phyloP scores from a whole-genome alignment of 1,139 yeast genomes.

The Magnusiomyces tetraspermus region DNA sequence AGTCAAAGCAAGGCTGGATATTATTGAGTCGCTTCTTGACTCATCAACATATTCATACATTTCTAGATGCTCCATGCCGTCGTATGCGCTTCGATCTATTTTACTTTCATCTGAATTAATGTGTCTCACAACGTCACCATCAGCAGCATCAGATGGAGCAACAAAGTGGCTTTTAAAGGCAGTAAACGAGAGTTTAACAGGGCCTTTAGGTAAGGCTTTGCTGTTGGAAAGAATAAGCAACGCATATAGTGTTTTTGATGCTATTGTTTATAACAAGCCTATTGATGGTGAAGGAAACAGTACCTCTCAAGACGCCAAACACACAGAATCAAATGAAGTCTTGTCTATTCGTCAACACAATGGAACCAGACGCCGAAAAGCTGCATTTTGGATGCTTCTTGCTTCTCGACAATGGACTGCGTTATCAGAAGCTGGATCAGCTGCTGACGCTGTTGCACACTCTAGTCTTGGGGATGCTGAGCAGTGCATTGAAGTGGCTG shows the following conservation, averaged over 20 bases:
- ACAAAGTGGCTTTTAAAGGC: slow-evolving; percentile 33
- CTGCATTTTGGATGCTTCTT: slow-evolving; percentile 68
- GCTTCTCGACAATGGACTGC: slow-evolving; percentile 63
- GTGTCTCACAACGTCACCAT: slow-evolving; percentile 24
- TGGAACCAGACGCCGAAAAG: slow-evolving; percentile 52
- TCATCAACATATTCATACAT: slow-evolving; percentile 53
- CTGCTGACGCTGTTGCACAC: slow-evolving; percentile 11
- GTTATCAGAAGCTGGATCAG: slow-evolving; percentile 22
- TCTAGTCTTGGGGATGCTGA: slow-evolving; percentile 13
- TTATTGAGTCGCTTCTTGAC: slow-evolving; percentile 59
- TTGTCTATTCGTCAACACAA: slow-evolving; percentile 5
- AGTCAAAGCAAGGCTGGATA: slow-evolving; percentile 49
- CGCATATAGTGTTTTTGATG: slow-evolving; percentile 31
- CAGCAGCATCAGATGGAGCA: slow-evolving; percentile 30
- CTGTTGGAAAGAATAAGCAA: slow-evolving; percentile 43
- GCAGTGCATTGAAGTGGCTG: slow-evolving; percentile 20
- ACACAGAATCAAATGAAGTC: slow-evolving; percentile 3
- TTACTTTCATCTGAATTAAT: slow-evolving; percentile 33
- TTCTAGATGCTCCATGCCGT: slow-evolving; percentile 55
- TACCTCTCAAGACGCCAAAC: not conserved
- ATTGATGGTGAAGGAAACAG: not conserved
- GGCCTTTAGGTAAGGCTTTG: slow-evolving; percentile 36
- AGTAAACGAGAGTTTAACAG: slow-evolving; percentile 30
- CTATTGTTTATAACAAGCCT: slow-evolving; percentile 9
- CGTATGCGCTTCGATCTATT: slow-evolving; percentile 47